Base-by-base conservation (phyloP, 192 early-diverging fungal genomes). In the Podila horticola region DNA sequence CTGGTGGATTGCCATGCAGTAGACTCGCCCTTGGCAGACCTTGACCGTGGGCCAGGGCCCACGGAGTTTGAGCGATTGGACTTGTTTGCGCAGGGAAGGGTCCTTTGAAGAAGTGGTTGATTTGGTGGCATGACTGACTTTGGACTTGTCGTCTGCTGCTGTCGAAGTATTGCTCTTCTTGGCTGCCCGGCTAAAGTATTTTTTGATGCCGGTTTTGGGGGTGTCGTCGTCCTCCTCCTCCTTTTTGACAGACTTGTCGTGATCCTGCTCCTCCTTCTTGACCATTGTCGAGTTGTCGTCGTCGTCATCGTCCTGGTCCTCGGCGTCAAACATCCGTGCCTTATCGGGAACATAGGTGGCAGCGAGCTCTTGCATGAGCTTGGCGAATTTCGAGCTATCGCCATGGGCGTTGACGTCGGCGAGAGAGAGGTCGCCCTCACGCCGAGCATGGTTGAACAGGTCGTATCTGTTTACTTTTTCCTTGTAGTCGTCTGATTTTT, bases 1-100 rank as follows among this genome's bases (percentile, higher is more conserved):
- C 58, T 89, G 90, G 55, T 93, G 90, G 17, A 90, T 70, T 11
- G 88, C 88, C 70, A 86, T 70, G 61, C 68, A 76, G 59, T 83
- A 85, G 50, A 88, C 74, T 20, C 88, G 66, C 9, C 84, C 84
- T 22, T 84, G 83, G 6, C 84, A 83, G 20, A 89, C 84, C 64
- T 88, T 89, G 41, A 88, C 77, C 7, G 86, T 87, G 12, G 82
- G 70, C 88, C 88, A 89, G 5, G 64, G 66, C 38, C 85, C 84
- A 41, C 48, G 57, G 58, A 88, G 79, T 24, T 61, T 30, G 48
- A 87, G 83, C 1, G 62, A 66, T 17, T 69, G 66, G 12, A 75
- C 69, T 41, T 83, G 62, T 15, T 70, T 63, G 33, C 52, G 62
- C 6, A 87, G 34, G 3, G 76, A 79, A 29, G 70, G 76, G 0